Conservation (phyloP, 2,329 filamentous ascomycete genomes). For the Alternaria arborescens region DNA sequence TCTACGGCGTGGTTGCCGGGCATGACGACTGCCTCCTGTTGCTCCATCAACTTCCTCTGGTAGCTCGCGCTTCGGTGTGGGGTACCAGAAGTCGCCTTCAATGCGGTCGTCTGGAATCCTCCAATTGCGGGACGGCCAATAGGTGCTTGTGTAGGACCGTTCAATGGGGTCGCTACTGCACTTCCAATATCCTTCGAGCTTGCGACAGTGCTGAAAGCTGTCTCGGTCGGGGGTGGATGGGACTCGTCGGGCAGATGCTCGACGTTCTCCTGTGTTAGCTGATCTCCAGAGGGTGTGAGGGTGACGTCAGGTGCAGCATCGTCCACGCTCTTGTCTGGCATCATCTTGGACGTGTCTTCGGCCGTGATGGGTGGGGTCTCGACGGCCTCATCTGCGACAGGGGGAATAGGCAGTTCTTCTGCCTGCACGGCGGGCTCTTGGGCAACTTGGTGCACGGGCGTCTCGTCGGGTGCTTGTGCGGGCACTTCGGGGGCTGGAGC, state of each 20-base stretch:
- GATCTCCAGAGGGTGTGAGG: constrained; percentile 76
- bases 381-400: constrained; percentile 49
- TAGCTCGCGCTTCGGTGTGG: constrained; percentile 76
- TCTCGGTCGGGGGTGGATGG: constrained; percentile 77
- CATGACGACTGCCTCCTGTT: constrained; percentile 98
- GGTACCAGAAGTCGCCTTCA: constrained; percentile 73
- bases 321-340: constrained; percentile 53
- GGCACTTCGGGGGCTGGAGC: constrained; percentile 51
- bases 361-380: constrained; percentile 39
- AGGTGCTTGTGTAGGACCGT: constrained; percentile 59
- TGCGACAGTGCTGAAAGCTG: constrained; percentile 86
- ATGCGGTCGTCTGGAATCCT: constrained; percentile 80
- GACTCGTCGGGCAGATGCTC: constrained; percentile 88
- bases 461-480: constrained; percentile 42
- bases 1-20: constrained; percentile 95
- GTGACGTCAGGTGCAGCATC: constrained; percentile 60
- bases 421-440: constrained; percentile 50
- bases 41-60: constrained; percentile 87
- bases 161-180: constrained; percentile 68
- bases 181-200: constrained; percentile 79
- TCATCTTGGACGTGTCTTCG: constrained; percentile 40
- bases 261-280: constrained; percentile 90
- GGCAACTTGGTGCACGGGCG: constrained; percentile 51
- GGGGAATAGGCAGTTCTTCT: constrained; percentile 53
- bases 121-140: constrained; percentile 70